Conservation (phyloP, 2,329 filamentous ascomycete species). For the Massarina eburnea region DNA sequence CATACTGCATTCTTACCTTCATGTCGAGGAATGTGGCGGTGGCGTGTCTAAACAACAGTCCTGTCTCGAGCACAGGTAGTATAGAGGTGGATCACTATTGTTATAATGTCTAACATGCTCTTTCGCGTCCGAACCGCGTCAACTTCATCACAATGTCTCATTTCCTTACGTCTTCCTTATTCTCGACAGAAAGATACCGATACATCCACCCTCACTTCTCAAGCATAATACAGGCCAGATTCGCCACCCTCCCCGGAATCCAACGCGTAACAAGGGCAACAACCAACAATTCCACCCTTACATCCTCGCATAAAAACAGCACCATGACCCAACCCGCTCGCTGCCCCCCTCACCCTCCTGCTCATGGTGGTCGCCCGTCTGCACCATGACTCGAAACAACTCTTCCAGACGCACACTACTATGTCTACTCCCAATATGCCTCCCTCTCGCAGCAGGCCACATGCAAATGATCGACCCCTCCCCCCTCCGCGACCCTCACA, state of each 20-base stretch:
- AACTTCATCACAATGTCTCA: background rate
- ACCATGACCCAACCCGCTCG: constrained; percentile 1
- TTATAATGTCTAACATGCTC: background rate
- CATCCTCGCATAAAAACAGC: constrained; percentile 12
- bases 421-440: constrained; percentile 21
- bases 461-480: constrained; percentile 60
- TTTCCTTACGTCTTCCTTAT: too few relatives aligned
- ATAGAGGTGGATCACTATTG: background rate
- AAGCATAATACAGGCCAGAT: background rate
- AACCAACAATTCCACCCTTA: constrained; percentile 19
- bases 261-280: constrained; percentile 23
- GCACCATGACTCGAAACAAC: constrained; percentile 24
- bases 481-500: constrained; percentile 54
- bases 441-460: constrained; percentile 41
- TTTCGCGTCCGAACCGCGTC: background rate
- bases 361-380: background rate
- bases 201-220: background rate
- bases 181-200: background rate
- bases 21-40: constrained; percentile 7
- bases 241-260: constrained; percentile 22
- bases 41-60: constrained; percentile 2
- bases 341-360: background rate
- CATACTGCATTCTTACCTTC: constrained; percentile 7
- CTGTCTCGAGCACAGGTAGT: background rate
- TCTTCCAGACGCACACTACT: constrained; percentile 19